phyloP scores from a whole-genome alignment of 1,284 basidiomycete species.

The Veloporphyrellus conicus region DNA sequence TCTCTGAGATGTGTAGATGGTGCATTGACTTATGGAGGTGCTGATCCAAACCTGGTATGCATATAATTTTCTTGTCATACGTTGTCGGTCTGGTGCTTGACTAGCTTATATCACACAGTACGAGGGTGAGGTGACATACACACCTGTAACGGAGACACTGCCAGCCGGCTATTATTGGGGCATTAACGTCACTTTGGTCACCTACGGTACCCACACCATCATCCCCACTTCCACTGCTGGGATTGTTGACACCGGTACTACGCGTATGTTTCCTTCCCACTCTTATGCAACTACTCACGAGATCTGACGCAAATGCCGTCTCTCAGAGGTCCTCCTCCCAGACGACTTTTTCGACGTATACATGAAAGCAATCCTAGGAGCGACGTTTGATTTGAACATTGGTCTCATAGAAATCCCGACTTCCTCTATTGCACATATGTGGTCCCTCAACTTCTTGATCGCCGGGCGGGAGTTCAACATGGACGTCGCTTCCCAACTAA shows the following conservation, averaged over 20 bases:
- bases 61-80: not conserved
- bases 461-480: slow-evolving; percentile 13
- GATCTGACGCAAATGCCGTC: not conserved
- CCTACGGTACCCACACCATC: slow-evolving; percentile 15
- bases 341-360: slow-evolving; percentile 21
- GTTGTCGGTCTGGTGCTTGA: not conserved
- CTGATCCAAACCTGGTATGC: slow-evolving; percentile 20
- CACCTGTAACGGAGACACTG: slow-evolving; percentile 21
- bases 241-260: slow-evolving; percentile 20
- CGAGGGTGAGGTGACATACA: slow-evolving; percentile 16
- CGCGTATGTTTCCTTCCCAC: slow-evolving; percentile 8
- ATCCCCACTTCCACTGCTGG: slow-evolving; percentile 21
- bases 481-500: slow-evolving; percentile 24
- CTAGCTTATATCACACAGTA: slow-evolving; percentile 9
- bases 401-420: slow-evolving; percentile 21
- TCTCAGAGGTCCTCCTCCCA: slow-evolving; percentile 22
- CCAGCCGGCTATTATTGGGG: slow-evolving; percentile 25
- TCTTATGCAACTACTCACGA: not conserved
- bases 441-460: slow-evolving; percentile 21
- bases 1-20: slow-evolving; percentile 20
- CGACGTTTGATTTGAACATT: slow-evolving; percentile 5
- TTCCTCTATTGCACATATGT: slow-evolving; percentile 19
- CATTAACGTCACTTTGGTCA: slow-evolving; percentile 19
- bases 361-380: slow-evolving; percentile 20
- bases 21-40: slow-evolving; percentile 26